phyloP scores from a whole-genome alignment of 192 early-diverging fungal genomes.

The Thamnidium elegans region DNA sequence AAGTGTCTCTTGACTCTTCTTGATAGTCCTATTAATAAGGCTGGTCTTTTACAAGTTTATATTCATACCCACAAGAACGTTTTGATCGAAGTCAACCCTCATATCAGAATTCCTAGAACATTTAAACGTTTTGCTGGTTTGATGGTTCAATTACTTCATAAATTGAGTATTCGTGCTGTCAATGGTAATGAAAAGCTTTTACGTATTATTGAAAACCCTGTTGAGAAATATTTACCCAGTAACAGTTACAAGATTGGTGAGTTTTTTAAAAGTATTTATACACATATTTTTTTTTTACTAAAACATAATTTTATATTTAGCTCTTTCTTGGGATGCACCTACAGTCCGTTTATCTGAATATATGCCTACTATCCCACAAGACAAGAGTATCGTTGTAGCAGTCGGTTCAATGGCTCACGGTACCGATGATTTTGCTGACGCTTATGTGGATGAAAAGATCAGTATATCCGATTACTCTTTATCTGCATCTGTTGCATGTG shows the following conservation, averaged over 20 bases:
- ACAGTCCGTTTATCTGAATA: conserved; percentile 82
- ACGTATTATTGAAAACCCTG: conserved; percentile 97
- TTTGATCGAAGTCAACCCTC: conserved; percentile 97
- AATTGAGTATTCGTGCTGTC: conserved; percentile 90
- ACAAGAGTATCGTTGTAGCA: conserved; percentile 84
- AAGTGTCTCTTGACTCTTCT: conserved; percentile 92
- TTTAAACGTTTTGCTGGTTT: conserved; percentile 98
- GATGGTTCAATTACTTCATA: conserved; percentile 99
- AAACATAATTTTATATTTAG: conserved; percentile 30
- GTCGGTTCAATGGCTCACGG: conserved; percentile 98
- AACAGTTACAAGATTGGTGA: conserved; percentile 83
- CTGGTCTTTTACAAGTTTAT: conserved; percentile 96
- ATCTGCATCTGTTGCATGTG: conserved; percentile 95
- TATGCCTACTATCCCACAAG: conserved; percentile 71
- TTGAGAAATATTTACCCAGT: conserved; percentile 93
- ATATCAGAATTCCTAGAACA: conserved; percentile 98
- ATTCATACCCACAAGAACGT: conserved; percentile 94
- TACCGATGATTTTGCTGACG: conserved; percentile 91
- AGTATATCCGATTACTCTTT: conserved; percentile 95
- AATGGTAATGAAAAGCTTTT: conserved; percentile 90
- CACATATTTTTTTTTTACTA: not conserved
- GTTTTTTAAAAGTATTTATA: too few relatives aligned
- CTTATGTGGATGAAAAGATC: conserved; percentile 96
- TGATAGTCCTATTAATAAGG: conserved; percentile 98
- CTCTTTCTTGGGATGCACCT: conserved; percentile 85